Evolutionary conservation across 1,284 basidiomycete species (phyloP).

Genomic region (Leccinum cinnamomeum): DNA sequence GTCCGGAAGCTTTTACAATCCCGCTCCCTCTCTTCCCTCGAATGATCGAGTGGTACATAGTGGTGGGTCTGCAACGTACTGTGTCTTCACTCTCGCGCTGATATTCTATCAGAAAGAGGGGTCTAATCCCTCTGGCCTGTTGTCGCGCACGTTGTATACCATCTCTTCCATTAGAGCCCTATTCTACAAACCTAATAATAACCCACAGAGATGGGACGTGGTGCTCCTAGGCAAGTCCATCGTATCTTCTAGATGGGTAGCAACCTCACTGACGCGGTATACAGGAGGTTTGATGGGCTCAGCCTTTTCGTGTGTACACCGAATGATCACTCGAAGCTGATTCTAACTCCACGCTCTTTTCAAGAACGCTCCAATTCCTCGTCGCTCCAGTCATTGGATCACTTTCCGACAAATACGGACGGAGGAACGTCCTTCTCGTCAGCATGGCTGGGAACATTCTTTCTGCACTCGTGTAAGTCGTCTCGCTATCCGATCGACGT

Average conservation of each 20-base stretch:
- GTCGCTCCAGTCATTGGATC: conserved; percentile 83
- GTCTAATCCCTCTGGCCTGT: conserved; percentile 63
- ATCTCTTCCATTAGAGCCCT: conserved; percentile 64
- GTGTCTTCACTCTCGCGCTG: neutral
- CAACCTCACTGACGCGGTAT: conserved; percentile 20
- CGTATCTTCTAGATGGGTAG: neutral
- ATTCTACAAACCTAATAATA: conserved; percentile 58
- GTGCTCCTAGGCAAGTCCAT: conserved; percentile 63
- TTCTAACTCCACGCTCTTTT: conserved; percentile 6
- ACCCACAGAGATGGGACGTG: conserved; percentile 77
- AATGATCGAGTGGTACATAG: conserved; percentile 85
- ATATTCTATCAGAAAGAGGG: conserved; percentile 56
- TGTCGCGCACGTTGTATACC: conserved; percentile 64
- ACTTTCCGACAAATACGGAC: conserved; percentile 83
- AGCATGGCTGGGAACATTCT: conserved; percentile 92
- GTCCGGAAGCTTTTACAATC: conserved; percentile 78
- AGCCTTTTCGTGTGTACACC: conserved; percentile 72
- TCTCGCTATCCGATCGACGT: neutral
- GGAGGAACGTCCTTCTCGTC: conserved; percentile 74
- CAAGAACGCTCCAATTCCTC: conserved; percentile 81
- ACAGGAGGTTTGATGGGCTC: conserved; percentile 86
- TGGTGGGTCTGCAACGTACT: conserved; percentile 43
- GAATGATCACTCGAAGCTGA: neutral
- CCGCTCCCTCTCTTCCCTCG: conserved; percentile 91
- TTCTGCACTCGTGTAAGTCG: conserved; percentile 73